Percentiles rank a stretch among this genome's conserved stretches.
Evolutionary conservation across 129 eudicot genomes (phyloP).

Genomic region (Ambrosia artemisiifolia): DNA sequence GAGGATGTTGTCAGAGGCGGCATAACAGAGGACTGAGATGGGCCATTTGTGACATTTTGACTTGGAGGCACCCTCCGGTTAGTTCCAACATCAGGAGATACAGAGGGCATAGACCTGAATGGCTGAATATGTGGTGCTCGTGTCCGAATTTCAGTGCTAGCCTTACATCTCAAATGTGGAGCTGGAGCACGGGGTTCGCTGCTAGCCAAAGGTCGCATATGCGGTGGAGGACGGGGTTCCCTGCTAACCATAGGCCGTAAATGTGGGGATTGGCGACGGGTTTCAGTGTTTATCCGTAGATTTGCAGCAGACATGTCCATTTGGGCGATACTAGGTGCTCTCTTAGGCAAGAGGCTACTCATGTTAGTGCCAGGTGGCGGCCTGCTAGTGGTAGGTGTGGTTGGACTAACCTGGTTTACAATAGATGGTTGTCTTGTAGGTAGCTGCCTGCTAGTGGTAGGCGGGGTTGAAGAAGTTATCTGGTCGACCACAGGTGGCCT

Average conservation of each 20-base stretch:
- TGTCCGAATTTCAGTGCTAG: conserved; percentile 45
- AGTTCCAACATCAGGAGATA: conserved; percentile 21
- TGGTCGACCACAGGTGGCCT: conserved; percentile 16
- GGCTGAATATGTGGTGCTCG: conserved; percentile 58
- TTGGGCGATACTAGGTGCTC: conserved; percentile 41
- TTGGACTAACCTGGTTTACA: background rate
- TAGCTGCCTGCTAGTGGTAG: conserved; percentile 6
- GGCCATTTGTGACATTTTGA: conserved; percentile 27
- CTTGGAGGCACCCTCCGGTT: conserved; percentile 20
- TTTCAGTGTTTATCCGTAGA: conserved; percentile 35
- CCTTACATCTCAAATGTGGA: conserved; percentile 24
- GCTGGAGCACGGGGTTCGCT: conserved; percentile 52
- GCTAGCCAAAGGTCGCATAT: conserved; percentile 32
- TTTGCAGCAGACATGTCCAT: conserved; percentile 37
- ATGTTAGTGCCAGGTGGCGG: conserved; percentile 11
- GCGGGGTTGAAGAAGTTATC: background rate
- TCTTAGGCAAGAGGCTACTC: conserved; percentile 1
- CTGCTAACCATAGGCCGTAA: conserved; percentile 35
- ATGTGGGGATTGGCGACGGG: conserved; percentile 56
- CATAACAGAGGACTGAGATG: conserved; percentile 3
- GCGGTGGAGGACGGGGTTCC: conserved; percentile 46
- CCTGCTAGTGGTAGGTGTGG: conserved; percentile 5
- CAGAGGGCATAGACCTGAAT: conserved; percentile 36
- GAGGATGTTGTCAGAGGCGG: background rate
- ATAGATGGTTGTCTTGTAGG: background rate